These are phyloP conservation scores for Syzygium oleosum DNA, from an alignment of 345 rosid genomes.

Conservation along the genomic window DNA sequence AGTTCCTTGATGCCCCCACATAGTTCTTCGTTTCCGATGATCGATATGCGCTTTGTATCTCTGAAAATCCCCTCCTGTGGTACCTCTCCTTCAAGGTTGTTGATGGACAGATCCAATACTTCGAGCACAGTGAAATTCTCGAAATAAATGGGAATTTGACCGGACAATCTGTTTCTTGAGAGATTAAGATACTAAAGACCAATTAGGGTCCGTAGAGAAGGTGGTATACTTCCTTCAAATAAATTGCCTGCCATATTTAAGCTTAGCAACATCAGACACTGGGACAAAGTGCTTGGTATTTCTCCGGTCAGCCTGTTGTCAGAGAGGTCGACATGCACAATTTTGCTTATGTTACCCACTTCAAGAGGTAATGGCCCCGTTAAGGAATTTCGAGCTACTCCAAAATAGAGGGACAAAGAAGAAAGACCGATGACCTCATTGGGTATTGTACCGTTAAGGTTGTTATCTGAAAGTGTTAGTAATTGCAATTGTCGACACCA, in stretches of 20 bases:
- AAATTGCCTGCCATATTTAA: neutral
- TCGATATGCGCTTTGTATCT: rapidly evolving
- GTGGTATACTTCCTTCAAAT: neutral
- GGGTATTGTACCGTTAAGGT: neutral
- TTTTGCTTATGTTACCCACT: neutral
- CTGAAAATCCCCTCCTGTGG: neutral
- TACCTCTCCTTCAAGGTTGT: rapidly evolving
- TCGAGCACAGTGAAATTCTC: neutral
- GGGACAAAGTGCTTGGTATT: neutral
- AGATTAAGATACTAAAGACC: neutral
- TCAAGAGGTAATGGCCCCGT: neutral
- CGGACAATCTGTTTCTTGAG: neutral
- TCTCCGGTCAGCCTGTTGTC: neutral
- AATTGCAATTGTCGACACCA: neutral
- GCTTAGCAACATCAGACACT: rapidly evolving
- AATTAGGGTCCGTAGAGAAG: neutral
- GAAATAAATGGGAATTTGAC: neutral
- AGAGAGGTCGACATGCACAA: neutral
- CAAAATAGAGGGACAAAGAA: neutral
- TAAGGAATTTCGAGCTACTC: neutral
- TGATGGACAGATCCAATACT: rapidly evolving
- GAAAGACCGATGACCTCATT: neutral
- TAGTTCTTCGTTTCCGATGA: neutral
- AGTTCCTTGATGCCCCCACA: neutral
- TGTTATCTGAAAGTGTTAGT: rapidly evolving